These are phyloP conservation scores for Colletotrichum zoysiae DNA, from an alignment of 2,329 filamentous ascomycete species.

Conservation along the genomic window DNA sequence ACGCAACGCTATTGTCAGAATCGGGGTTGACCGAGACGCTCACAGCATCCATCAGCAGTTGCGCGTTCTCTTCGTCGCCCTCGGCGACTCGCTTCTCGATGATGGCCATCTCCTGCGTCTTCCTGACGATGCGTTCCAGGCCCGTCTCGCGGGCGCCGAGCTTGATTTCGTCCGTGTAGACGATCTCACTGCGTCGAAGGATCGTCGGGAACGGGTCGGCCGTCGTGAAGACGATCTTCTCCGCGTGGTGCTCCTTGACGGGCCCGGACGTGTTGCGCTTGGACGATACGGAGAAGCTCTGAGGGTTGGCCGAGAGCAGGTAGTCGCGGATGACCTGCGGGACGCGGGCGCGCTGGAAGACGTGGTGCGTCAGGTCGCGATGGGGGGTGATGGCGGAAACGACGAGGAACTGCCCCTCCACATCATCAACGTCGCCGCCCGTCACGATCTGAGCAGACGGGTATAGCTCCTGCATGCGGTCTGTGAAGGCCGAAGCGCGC, in stretches of 20 bases:
- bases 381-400: conserved; percentile 85
- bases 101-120: conserved; percentile 85
- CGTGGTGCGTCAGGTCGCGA: conserved; percentile 83
- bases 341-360: conserved; percentile 90
- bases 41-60: conserved; percentile 80
- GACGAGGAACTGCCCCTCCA: conserved; percentile 91
- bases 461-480: conserved; percentile 92
- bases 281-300: conserved; percentile 81
- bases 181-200: conserved; percentile 86
- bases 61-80: conserved; percentile 77
- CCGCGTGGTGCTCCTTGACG: conserved; percentile 79
- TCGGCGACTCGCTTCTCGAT: conserved; percentile 81
- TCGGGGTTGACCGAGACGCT: conserved; percentile 80
- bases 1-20: conserved; percentile 81
- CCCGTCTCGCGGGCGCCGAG: conserved; percentile 87
- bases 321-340: conserved; percentile 88
- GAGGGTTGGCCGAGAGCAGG: conserved; percentile 81
- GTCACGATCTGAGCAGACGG: conserved; percentile 86
- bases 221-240: conserved; percentile 88
- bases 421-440: conserved; percentile 76
- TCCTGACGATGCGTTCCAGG: conserved; percentile 88
- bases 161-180: conserved; percentile 73
- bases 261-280: conserved; percentile 77
- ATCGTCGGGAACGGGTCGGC: conserved; percentile 93
- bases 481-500: conserved; percentile 83